Evolutionary conservation across 805 yeast genomes (phyloP), one percentile per base, ranked within the genome.

Genomic region (Metschnikowia koreensis): DNA sequence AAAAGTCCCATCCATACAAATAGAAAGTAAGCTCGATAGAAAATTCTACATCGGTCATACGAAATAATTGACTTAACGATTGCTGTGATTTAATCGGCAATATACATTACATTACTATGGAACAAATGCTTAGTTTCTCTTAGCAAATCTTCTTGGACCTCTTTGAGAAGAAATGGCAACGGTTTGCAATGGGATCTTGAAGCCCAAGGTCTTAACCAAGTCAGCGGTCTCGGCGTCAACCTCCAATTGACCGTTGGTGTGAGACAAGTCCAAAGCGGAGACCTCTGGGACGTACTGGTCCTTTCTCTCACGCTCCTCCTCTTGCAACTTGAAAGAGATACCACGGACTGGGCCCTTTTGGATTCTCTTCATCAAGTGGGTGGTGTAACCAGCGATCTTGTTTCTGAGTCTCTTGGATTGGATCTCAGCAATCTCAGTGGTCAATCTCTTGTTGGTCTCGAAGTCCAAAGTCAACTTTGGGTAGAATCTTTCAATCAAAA

Each of bases 321-420:
- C 99, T 86, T 94, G 99, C 75, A 94, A 89, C 81, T 96, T 96
- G 97, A 94, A 94, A 70, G 99, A 94, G 70, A 94, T 96, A 83
- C 99, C 99, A 87, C 98, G 92, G 71, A 94, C 99, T 84, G 99
- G 99, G 77, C 99, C 99, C 86, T 93, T 94, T 83, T 96, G 98
- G 76, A 94, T 94, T 85, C 99, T 92, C 86, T 90, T 94, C 99
- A 94, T 96, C 80, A 94, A 87, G 81, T 94, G 99, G 74, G 99
- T 94, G 81, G 99, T 94, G 97, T 93, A 94, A 79, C 99, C 99
- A 77, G 99, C 99, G 73, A 94, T 96, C 90, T 94, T 94, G 94
- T 94, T 94, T 86, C 99, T 94, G 80, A 94, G 88, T 83, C 99
- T 90, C 88, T 94, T 94, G 73, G 99, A 90, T 80, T 93, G 97